Conservation (phyloP, 2,329 filamentous ascomycete species). For the Neopestalotiopsis clavispora region DNA sequence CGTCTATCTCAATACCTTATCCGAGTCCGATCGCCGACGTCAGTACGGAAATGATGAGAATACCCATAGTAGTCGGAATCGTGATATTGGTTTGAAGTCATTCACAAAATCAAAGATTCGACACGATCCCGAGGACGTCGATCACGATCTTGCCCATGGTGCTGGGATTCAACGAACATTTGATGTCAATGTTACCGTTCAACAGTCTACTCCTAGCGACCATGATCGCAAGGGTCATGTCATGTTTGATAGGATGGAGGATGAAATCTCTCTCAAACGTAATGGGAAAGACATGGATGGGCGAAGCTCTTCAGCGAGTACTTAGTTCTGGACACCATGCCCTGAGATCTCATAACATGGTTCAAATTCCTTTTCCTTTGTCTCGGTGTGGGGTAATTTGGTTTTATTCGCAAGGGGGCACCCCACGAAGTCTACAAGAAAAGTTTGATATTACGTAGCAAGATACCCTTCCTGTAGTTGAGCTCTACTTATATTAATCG, state of each 20-base stretch:
- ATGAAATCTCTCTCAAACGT: slow-evolving; percentile 29
- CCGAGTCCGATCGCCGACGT: slow-evolving; percentile 13
- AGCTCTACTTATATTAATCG: not conserved
- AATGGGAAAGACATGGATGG: slow-evolving; percentile 12
- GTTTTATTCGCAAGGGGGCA: not conserved
- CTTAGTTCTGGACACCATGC: not conserved
- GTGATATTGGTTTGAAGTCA: slow-evolving; percentile 17
- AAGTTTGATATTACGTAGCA: not conserved
- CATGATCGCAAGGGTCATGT: slow-evolving; percentile 9
- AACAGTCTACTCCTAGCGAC: slow-evolving; percentile 31
- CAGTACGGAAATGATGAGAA: slow-evolving; percentile 10
- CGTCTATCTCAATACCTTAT: slow-evolving; percentile 14
- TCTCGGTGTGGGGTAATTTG: not conserved
- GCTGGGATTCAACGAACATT: slow-evolving; percentile 17
- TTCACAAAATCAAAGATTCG: slow-evolving; percentile 53
- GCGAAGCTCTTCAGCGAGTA: slow-evolving; percentile 14
- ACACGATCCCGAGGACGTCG: slow-evolving; percentile 43
- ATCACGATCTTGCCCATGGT: slow-evolving; percentile 33
- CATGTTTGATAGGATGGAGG: slow-evolving; percentile 52
- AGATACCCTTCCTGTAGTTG: slow-evolving; percentile 1
- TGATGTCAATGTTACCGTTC: slow-evolving; percentile 19
- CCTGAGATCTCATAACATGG: not conserved
- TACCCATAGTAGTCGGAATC: slow-evolving; percentile 4
- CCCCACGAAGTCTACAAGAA: not conserved
- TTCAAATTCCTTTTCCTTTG: not conserved